Conservation (phyloP, 768 basidiomycete species). For the Porphyrellus cyaneotinctus region DNA sequence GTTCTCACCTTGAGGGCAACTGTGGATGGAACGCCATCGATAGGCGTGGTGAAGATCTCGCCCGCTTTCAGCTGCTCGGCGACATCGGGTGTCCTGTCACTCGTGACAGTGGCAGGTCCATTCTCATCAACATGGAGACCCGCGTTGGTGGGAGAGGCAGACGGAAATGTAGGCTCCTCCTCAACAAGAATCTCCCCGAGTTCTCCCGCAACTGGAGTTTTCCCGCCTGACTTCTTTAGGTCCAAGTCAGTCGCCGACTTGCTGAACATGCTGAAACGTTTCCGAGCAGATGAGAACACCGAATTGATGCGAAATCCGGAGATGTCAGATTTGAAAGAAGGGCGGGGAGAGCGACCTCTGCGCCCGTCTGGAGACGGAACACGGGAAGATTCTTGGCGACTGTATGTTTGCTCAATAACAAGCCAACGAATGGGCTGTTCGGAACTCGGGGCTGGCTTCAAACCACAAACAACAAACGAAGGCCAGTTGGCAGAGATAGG, state of each 20-base stretch:
- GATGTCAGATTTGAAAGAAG: constrained; percentile 43
- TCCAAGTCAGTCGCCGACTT: constrained; percentile 20
- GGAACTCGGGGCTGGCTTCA: constrained; percentile 38
- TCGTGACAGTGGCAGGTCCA: constrained; percentile 15
- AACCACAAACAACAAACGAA: constrained; percentile 63
- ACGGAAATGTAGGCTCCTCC: constrained; percentile 33
- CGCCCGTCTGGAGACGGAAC: constrained; percentile 24
- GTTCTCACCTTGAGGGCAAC: constrained; percentile 12
- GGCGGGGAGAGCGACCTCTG: constrained; percentile 38
- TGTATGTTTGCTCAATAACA: constrained; percentile 62
- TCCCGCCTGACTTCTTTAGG: constrained; percentile 31
- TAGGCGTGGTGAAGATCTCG: constrained; percentile 3
- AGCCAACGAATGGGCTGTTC: constrained; percentile 52
- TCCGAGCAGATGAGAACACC: constrained; percentile 49
- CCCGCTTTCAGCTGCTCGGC: constrained; percentile 9
- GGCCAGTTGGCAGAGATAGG: constrained; percentile 65
- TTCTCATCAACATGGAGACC: constrained; percentile 29
- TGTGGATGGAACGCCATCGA: background rate
- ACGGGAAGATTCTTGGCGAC: constrained; percentile 32
- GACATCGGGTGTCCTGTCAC: constrained; percentile 20
- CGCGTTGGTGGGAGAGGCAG: constrained; percentile 24
- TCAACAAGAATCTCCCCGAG: constrained; percentile 67
- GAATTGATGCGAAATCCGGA: constrained; percentile 36
- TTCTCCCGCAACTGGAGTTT: constrained; percentile 51
- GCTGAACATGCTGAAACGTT: constrained; percentile 62